Percentiles rank a stretch among this genome's conserved stretches.
These are phyloP conservation scores for Candida glucosophila DNA, from an alignment of 1,139 yeast species.

Conservation along the genomic window DNA sequence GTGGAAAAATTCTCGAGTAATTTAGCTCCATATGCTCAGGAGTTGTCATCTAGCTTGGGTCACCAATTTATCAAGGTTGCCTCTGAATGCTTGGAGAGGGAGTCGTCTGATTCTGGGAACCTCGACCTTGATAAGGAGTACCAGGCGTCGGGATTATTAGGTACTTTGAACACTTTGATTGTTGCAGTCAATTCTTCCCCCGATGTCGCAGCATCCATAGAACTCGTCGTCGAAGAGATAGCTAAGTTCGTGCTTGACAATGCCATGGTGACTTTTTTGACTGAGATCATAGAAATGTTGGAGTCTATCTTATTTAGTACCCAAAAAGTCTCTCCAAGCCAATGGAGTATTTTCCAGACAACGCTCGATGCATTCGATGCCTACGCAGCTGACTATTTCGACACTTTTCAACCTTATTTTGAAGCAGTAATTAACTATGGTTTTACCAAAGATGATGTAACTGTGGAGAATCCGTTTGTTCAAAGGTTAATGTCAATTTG, in stretches of 20 bases:
- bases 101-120: conserved; percentile 13
- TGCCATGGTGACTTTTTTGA: conserved; percentile 37
- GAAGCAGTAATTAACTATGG: conserved; percentile 42
- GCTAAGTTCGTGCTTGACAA: conserved; percentile 40
- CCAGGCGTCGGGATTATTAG: conserved; percentile 44
- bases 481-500: conserved; percentile 32
- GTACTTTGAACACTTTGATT: conserved; percentile 44
- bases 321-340: conserved; percentile 32
- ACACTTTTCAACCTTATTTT: conserved; percentile 40
- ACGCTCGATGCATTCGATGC: conserved; percentile 42
- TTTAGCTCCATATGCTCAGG: conserved; percentile 48
- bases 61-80: conserved; percentile 41
- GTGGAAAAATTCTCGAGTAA: conserved; percentile 45
- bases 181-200: conserved; percentile 44
- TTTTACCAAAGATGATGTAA: conserved; percentile 24
- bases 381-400: conserved; percentile 46
- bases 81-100: conserved; percentile 31
- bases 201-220: conserved; percentile 32
- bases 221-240: conserved; percentile 31
- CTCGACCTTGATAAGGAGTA: conserved; percentile 39
- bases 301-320: conserved; percentile 39
- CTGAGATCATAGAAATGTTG: conserved; percentile 41
- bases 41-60: conserved; percentile 38
- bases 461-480: conserved; percentile 30
- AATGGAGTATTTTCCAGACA: conserved; percentile 38